Evolutionary conservation across 2,329 filamentous ascomycete species (phyloP), one percentile per base, ranked within the genome.

Genomic region (Penicillium sp.): DNA sequence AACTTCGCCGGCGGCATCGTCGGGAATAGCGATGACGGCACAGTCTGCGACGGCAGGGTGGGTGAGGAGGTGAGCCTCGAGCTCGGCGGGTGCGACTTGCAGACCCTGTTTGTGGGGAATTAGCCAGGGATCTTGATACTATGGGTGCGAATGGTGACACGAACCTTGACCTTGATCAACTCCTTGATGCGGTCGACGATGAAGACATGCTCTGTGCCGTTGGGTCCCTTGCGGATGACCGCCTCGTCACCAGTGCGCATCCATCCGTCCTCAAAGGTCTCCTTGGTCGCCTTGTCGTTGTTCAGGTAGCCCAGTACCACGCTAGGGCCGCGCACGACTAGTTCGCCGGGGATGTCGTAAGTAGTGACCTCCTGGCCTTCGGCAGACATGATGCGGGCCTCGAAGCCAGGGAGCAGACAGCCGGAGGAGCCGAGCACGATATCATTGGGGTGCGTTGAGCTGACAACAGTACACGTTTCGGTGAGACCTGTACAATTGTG

Each of bases 211-310:
- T 96, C 91, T 64, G 88, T 79, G 2, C 91, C 91, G 2, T 81
- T 79, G 0, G 85, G 82, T 7, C 86, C 81, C 68, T 85, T 83
- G 2, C 84, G 82, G 11, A 96, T 79, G 3, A 94, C 80, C 0
- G 89, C 91, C 73, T 96, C 91, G 68, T 97, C 93, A 5, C 93
- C 93, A 0, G 93, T 96, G 42, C 85, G 85, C 82, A 96, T 86
- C 86, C 91, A 95, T n/a, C 82, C 82, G 64, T 92, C 88, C 1
- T 87, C 81, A 69, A 92, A 97, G 0, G 92, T 95, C 72, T 96
- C 91, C 54, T 84, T 82, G 20, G 88, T 96, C 3, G 93, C 92
- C 69, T 90, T 88, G 47, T 90, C 87, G 70, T 96, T 96, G 77
- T 96, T 90, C 55, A 96, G 79, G 67, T 97, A 97, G 0, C 93